Evolutionary conservation across 1,139 yeast genomes (phyloP), one percentile per base, ranked within the genome.

Genomic region (Magnusiomyces suaveolens): DNA sequence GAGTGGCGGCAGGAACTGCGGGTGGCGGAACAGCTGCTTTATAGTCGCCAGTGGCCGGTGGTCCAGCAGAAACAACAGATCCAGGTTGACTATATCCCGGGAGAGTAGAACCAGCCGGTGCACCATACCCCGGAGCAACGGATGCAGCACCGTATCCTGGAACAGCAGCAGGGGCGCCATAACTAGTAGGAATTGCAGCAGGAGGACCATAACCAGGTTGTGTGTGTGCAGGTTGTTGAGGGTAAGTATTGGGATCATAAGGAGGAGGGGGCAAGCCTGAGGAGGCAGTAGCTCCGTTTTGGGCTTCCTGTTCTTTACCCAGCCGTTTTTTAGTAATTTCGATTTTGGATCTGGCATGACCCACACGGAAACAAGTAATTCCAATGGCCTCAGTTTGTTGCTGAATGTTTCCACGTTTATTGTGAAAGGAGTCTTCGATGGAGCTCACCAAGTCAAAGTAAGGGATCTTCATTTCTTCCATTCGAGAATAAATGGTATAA

Each of bases 401-500:
- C 67, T 89, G 96, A 56, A 90, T 80, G 62, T 88, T 83, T 41
- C 97, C 98, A 68, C 95, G 84, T 74, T 92, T 92, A 60, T 74
- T 75, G 48, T 72, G 71, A 71, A 85, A 92, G 1, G 92, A 84
- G 66, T 87, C 92, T 54, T 33, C 43, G 33, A 47, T 47, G 24
- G 20, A 43, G 33, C 43, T 47, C 85, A 79, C 75, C 66, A 92
- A 75, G 68, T 92, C 96, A 47, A 47, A 47, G 32, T 47, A 47
- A 36, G 97, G 96, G 61, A 92, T 92, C 74, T 92, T 89, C 85
- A 90, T 83, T 69, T 88, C 96, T 71, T 90, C 96, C 88, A 92
- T 87, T 63, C 87, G 79, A 65, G 79, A 84, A 75, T 87, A 90
- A 60, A 92, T 75, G 0, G 97, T 89, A 76, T 92, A 92, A 72